Evolutionary conservation across 1,284 basidiomycete species (phyloP).

Genomic region (Puccinia horiana): DNA sequence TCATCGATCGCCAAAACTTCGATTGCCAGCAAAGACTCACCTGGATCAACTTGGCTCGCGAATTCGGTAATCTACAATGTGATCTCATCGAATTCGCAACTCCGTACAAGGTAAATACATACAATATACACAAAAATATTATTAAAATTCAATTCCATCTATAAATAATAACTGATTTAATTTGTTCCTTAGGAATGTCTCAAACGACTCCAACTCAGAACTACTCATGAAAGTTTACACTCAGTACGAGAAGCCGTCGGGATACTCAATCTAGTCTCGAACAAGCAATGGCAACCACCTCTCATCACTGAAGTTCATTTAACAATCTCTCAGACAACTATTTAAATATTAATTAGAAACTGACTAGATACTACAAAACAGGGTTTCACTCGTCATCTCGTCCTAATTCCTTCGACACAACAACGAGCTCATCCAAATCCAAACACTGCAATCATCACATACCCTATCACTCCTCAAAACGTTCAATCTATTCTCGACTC

Average conservation of each 20-base stretch:
- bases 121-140: neutral
- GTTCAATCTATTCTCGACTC: neutral
- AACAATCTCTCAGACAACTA: too few relatives aligned
- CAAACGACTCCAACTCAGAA: neutral
- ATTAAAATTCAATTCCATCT: too few relatives aligned
- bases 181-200: neutral
- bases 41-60: slow-evolving; percentile 2
- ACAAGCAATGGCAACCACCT: slow-evolving; percentile 10
- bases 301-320: slow-evolving; percentile 20
- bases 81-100: slow-evolving; percentile 35
- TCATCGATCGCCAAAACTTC: slow-evolving; percentile 38
- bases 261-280: neutral
- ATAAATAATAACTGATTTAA: neutral
- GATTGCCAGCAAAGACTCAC: neutral
- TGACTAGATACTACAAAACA: neutral
- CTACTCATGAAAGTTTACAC: slow-evolving; percentile 1
- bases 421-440: neutral
- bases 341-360: too few relatives aligned
- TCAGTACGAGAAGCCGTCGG: neutral
- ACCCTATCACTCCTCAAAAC: neutral
- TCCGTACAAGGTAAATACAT: neutral
- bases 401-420: neutral
- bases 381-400: slow-evolving; percentile 1
- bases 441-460: neutral
- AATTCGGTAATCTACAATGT: neutral